Evolutionary conservation across 108 stramenopile species (phyloP).

Genomic region (Nannochloropsis salina): DNA sequence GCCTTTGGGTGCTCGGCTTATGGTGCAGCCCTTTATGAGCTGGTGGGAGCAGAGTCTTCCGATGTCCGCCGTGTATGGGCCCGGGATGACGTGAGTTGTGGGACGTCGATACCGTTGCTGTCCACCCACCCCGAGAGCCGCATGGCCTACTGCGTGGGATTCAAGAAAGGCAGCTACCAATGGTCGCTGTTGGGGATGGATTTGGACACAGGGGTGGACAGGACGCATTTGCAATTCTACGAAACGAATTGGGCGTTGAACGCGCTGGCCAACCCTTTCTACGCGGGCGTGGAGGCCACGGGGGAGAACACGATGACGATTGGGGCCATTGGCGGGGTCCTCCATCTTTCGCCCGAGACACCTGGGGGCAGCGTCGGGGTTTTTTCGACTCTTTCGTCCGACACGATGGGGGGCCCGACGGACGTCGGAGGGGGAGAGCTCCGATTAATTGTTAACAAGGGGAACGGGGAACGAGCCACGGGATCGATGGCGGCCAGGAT

Average conservation of each 20-base stretch:
- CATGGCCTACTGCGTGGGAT: not conserved
- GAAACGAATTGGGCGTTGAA: not conserved
- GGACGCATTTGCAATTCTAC: not conserved
- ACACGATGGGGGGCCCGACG: not conserved
- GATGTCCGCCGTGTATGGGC: not conserved
- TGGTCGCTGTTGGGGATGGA: not conserved
- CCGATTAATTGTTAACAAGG: not conserved
- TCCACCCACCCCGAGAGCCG: not conserved
- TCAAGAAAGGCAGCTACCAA: constrained; percentile 3
- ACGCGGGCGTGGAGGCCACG: constrained; percentile 19
- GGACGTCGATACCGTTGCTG: not conserved
- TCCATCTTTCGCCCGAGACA: not conserved
- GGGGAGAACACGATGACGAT: not conserved
- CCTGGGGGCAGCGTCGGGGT: not conserved
- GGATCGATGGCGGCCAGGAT: not conserved
- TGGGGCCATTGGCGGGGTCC: not conserved
- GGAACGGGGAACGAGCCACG: not conserved
- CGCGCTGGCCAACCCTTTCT: not conserved
- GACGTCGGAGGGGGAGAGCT: not conserved
- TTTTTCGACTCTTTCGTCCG: not conserved
- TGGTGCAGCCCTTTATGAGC: not conserved
- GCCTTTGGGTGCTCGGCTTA: not conserved
- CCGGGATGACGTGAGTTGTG: not conserved
- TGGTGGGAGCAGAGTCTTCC: not conserved
- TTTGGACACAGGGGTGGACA: not conserved